Percentiles rank a stretch among this genome's conserved stretches.
Evolutionary conservation across 768 basidiomycete genomes (phyloP).

Genomic region (Lentinula raphanica): DNA sequence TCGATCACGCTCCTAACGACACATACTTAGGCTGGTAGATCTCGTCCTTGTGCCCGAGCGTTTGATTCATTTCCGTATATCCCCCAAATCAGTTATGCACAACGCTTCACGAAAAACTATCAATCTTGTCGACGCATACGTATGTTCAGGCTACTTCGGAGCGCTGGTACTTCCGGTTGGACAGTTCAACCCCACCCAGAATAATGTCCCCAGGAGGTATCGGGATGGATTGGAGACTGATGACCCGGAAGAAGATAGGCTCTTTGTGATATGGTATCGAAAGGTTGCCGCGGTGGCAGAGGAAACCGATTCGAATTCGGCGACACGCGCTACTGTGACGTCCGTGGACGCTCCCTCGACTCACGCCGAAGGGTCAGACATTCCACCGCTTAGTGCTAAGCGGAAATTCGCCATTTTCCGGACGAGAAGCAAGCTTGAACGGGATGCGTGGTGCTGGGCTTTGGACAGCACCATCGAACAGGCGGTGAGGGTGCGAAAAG

Average conservation of each 20-base stretch:
- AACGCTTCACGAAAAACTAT: conserved; percentile 45
- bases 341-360: background rate
- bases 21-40: conserved; percentile 50
- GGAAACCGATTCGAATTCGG: conserved; percentile 1
- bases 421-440: conserved; percentile 78
- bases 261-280: conserved; percentile 78
- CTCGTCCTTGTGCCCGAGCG: conserved; percentile 73
- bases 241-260: conserved; percentile 82
- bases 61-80: conserved; percentile 67
- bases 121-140: conserved; percentile 68
- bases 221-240: conserved; percentile 85
- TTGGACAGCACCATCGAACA: conserved; percentile 88
- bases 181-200: conserved; percentile 54
- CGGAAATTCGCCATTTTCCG: conserved; percentile 61
- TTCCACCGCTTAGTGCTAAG: conserved; percentile 53
- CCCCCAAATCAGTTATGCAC: conserved; percentile 52
- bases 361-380: background rate
- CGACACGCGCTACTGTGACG: background rate
- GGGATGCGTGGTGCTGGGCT: conserved; percentile 95
- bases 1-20: background rate
- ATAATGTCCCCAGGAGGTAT: conserved; percentile 65
- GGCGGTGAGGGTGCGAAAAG: conserved; percentile 53
- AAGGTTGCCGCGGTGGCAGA: conserved; percentile 1
- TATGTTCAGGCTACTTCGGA: conserved; percentile 84
- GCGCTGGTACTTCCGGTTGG: conserved; percentile 57